Evolutionary conservation across 495 filamentous ascomycete genomes (phyloP), one percentile per base, ranked within the genome.

Genomic region (Aspergillus asperescens): DNA sequence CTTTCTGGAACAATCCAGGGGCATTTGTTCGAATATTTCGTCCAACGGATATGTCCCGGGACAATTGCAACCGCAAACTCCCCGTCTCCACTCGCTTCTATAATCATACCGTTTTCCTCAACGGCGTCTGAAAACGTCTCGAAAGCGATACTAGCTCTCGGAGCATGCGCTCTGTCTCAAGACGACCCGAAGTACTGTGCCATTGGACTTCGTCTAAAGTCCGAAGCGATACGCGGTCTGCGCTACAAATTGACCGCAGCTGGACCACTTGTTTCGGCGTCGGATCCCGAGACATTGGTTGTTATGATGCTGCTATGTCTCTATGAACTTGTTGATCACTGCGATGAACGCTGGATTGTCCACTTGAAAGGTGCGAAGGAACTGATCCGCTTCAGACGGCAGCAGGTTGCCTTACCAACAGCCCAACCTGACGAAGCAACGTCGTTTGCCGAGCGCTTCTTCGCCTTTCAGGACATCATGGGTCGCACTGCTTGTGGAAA

Each of bases 391-490:
- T 55, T 69, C 29, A 62, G 67, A 52, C 62, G 68, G 41, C 64
- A 63, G 34, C 45, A 58, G 9, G 39, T 25, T 18, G 19, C 54
- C 7, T 44, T 62, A n/a, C 23, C 59, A 5, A 23, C 42, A 3
- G 27, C 59, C n/a, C 24, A 52, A 7, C 58, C 50, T 7, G 60
- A 72, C 27, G 59, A 67, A 2, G 66, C 67, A 4, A 67, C 67
- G 1, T 56, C 56, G 0, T 74, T 76, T 47, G 66, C 68, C 0
- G 72, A 76, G 50, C 65, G 65, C 10, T 76, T 76, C 47, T 76
- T 76, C 47, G 72, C 72, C 12, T 76, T 76, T 39, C 72, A 76
- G 43, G 72, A 76, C 62, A 67, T 76, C 41, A 76, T 76, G 67
- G 71, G 72, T 18, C 68, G 72, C 18, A 76, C 72, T 12, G 72